Percentiles rank a stretch among this genome's conserved stretches.
phyloP scores from a whole-genome alignment of 305 asterid species.

The Fraxinus sp. region DNA sequence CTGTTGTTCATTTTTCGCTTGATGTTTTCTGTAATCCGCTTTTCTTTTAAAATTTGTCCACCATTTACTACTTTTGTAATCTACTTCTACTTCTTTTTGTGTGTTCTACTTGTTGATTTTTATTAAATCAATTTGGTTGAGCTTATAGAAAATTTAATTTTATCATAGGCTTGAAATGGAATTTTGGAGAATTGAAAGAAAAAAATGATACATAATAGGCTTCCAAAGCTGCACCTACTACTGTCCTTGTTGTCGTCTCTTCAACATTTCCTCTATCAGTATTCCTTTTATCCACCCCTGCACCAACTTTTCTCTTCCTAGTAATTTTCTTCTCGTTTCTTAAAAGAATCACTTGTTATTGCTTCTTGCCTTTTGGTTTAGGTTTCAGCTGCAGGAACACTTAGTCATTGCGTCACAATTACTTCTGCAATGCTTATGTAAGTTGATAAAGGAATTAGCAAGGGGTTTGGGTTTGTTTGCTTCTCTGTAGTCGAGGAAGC shows the following conservation, averaged over 20 bases:
- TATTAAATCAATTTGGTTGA: neutral
- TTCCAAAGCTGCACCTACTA: neutral
- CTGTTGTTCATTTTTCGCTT: no score
- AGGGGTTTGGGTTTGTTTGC: constrained; percentile 91
- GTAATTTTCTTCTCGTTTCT: constrained; percentile 24
- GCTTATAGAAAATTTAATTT: neutral
- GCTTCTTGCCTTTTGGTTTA: neutral
- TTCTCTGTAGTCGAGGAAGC: constrained; percentile 79
- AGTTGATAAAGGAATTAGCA: constrained; percentile 73
- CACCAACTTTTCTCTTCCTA: constrained; percentile 24
- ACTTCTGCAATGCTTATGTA: constrained; percentile 76
- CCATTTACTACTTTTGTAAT: no score
- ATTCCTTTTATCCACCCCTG: constrained; percentile 5
- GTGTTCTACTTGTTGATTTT: neutral
- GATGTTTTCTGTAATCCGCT: no score
- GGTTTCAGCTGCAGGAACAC: constrained; percentile 45
- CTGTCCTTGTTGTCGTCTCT: constrained; percentile 1
- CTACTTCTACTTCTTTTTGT: neutral
- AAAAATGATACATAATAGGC: no score
- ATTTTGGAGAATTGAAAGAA: no score
- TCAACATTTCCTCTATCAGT: constrained; percentile 8
- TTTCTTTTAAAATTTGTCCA: no score
- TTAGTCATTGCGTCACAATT: constrained; percentile 68
- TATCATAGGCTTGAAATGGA: no score
- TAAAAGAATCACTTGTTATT: neutral